A percentile compares a stretch with the other conserved stretches of the same genome.
Evolutionary conservation across 352 stramenopile genomes (phyloP).

Genomic region (Globisporangium solare): DNA sequence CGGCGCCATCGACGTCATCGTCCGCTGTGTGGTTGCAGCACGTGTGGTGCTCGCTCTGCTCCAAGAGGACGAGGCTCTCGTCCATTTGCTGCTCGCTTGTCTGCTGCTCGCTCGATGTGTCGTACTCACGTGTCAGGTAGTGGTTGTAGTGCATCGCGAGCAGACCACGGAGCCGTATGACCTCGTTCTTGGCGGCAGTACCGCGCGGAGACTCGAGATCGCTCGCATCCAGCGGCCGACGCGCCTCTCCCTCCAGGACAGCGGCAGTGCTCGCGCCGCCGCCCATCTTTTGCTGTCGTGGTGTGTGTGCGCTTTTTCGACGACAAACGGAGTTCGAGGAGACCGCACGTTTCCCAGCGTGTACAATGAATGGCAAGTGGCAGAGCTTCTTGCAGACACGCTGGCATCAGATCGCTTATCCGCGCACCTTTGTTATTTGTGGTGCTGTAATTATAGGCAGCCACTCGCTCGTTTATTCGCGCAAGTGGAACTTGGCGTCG

Average conservation of each 20-base stretch:
- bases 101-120: neutral
- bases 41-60: too few relatives aligned
- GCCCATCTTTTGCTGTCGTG: conserved; percentile 12
- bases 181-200: conserved; percentile 17
- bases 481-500: conserved; percentile 26
- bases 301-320: too few relatives aligned
- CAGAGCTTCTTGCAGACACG: too few relatives aligned
- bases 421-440: too few relatives aligned
- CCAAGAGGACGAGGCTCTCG: neutral
- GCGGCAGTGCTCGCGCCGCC: conserved; percentile 7
- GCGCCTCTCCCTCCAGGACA: conserved; percentile 9
- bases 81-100: conserved; percentile 4
- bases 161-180: conserved; percentile 11
- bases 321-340: too few relatives aligned
- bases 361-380: too few relatives aligned
- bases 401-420: too few relatives aligned
- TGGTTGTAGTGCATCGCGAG: conserved; percentile 8
- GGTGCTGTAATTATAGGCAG: too few relatives aligned
- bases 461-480: too few relatives aligned
- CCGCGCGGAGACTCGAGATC: conserved; percentile 21
- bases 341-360: too few relatives aligned
- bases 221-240: conserved; percentile 18
- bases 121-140: neutral
- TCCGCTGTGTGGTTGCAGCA: neutral
- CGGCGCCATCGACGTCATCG: neutral